Evolutionary conservation across 2,329 filamentous ascomycete species (phyloP).

Genomic region (Fusarium brevicatenulatum): DNA sequence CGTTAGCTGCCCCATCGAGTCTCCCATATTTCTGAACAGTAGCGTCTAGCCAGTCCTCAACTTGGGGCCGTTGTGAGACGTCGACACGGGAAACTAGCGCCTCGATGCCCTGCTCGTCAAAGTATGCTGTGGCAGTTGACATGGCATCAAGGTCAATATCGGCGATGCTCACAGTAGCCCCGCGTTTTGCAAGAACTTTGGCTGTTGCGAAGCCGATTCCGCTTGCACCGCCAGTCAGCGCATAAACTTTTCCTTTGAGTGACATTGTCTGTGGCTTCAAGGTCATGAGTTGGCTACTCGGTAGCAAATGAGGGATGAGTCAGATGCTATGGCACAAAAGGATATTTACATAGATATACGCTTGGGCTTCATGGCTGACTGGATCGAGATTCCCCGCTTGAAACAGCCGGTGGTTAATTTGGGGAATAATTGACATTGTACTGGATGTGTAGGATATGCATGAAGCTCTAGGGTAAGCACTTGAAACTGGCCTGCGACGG

Average conservation of each 20-base stretch:
- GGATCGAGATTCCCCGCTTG: slow-evolving; percentile 11
- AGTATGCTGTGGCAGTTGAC: slow-evolving; percentile 45
- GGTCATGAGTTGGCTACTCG: background rate
- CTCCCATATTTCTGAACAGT: slow-evolving; percentile 61
- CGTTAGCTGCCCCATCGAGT: slow-evolving; percentile 65
- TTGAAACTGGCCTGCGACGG: no score
- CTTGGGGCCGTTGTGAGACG: slow-evolving; percentile 57
- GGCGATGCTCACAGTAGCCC: slow-evolving; percentile 53
- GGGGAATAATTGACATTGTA: slow-evolving; percentile 2
- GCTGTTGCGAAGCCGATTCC: slow-evolving; percentile 57
- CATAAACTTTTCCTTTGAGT: slow-evolving; percentile 50
- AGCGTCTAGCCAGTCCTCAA: slow-evolving; percentile 61
- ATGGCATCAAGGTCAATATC: slow-evolving; percentile 50
- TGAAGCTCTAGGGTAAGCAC: background rate
- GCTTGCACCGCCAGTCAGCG: slow-evolving; percentile 56
- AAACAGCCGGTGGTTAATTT: slow-evolving; percentile 19
- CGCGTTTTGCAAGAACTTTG: slow-evolving; percentile 49
- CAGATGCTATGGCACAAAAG: background rate
- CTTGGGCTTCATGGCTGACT: slow-evolving; percentile 8
- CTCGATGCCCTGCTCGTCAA: slow-evolving; percentile 40
- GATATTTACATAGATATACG: background rate
- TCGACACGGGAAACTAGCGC: slow-evolving; percentile 58
- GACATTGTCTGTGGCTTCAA: slow-evolving; percentile 38
- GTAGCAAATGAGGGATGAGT: background rate
- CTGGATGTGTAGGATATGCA: background rate